Base-by-base conservation (phyloP, 257 asterid genomes). In the Mitragyna speciosa region DNA sequence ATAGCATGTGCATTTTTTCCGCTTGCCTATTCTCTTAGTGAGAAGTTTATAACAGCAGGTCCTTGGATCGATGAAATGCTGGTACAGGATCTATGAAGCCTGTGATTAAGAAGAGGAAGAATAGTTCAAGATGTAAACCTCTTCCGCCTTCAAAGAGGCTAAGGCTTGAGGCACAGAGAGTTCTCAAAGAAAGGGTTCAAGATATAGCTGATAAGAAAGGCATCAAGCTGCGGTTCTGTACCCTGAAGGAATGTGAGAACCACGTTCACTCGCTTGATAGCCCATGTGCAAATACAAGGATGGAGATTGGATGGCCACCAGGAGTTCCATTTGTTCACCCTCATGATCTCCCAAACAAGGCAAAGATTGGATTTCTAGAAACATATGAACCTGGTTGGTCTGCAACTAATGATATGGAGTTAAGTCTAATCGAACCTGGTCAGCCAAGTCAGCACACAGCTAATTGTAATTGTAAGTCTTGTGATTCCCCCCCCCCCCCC, bases 281-380 rank as follows among this genome's bases (percentile, higher is more conserved):
- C 70, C 99, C 99, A 3, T 96, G 98, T 68, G 92, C 98, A 48
- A 86, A 80, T 80, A 83, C 85, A 76, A 88, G 97, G 84, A 91
- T 89, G 93, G 99, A 96, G 91, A 94, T 96, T 66, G 99, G 98
- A 74, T 96, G 98, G 99, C 99, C 97, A 15, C 86, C 86, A 0
- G 99, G 97, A 71, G 99, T 94, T 78, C 98, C 99, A 28, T 96
- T 96, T 82, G 99, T 94, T 80, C 99, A 94, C 83, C 99, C 99
- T 47, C 99, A 96, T 39, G 99, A 96, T 89, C 97, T 94, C 88
- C 98, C 98, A 20, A 96, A 96, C 91, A 96, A 96, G 90, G 98
- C 99, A 47, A 96, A 96, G 92, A 91, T 94, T 81, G 95, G 98
- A 56, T 96, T 96, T 82, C 98, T 94, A 52, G 98, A 96, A 82